Conservation (phyloP, 208 protist species). For the Wallacemonas sp. region DNA sequence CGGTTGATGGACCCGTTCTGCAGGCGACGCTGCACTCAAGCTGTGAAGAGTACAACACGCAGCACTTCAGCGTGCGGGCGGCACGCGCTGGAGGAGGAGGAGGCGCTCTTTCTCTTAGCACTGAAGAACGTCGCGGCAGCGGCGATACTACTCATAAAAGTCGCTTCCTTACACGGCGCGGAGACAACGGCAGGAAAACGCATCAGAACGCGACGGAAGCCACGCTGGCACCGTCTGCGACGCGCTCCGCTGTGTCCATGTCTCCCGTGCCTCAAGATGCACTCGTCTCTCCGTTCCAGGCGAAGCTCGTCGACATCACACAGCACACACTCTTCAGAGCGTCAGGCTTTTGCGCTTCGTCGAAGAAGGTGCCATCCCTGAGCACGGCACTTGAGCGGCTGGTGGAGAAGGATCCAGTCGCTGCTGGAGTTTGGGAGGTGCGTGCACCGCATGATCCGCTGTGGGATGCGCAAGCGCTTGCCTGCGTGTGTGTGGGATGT, state of each 20-base stretch:
- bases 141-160: no score
- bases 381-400: slow-evolving; percentile 43
- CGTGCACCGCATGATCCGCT: slow-evolving; percentile 60
- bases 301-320: slow-evolving; percentile 55
- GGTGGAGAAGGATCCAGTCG: slow-evolving; percentile 32
- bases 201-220: neutral
- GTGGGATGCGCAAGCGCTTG: slow-evolving; percentile 83
- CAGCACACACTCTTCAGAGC: slow-evolving; percentile 60
- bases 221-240: neutral
- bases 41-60: neutral
- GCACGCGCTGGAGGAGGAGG: neutral
- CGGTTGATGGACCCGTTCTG: slow-evolving; percentile 46
- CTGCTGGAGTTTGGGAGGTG: slow-evolving; percentile 23
- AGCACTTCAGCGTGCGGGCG: neutral
- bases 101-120: no score
- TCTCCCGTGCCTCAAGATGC: slow-evolving; percentile 16
- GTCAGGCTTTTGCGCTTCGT: slow-evolving; percentile 40
- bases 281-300: slow-evolving; percentile 48
- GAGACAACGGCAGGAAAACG: no score
- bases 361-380: slow-evolving; percentile 35
- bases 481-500: slow-evolving; percentile 49
- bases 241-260: neutral
- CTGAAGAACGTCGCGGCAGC: neutral
- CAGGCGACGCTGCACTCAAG: slow-evolving; percentile 36
- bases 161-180: no score